A percentile compares a stretch with the other conserved stretches of the same genome.
These are phyloP conservation scores for Leccinum subtestaceum DNA, from an alignment of 768 basidiomycete species.

Conservation along the genomic window DNA sequence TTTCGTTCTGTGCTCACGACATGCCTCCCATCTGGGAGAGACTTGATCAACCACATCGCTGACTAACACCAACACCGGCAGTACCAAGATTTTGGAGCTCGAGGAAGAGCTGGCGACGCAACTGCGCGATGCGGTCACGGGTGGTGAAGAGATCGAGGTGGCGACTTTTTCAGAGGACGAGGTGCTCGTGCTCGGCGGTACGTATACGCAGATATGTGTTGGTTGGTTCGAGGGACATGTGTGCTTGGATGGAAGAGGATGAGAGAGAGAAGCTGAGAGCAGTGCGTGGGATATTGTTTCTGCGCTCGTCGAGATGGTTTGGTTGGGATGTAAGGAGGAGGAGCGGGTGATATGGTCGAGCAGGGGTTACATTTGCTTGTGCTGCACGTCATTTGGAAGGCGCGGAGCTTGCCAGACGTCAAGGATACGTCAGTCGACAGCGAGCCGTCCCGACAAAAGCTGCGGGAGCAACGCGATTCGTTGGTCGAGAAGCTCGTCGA, in stretches of 20 bases:
- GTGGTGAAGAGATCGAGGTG: constrained; percentile 80
- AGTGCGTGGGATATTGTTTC: constrained; percentile 86
- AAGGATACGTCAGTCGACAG: constrained; percentile 59
- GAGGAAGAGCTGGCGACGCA: constrained; percentile 81
- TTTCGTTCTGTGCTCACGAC: too few relatives aligned
- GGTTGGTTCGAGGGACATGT: constrained; percentile 68
- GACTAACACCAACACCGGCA: constrained; percentile 18
- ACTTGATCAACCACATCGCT: too few relatives aligned
- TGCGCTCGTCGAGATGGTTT: constrained; percentile 80
- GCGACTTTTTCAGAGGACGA: constrained; percentile 86
- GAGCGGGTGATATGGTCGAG: constrained; percentile 90
- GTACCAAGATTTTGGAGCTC: constrained; percentile 81
- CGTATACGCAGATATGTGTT: constrained; percentile 71
- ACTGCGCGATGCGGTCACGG: constrained; percentile 75
- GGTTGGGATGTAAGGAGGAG: constrained; percentile 89
- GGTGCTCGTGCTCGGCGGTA: constrained; percentile 62
- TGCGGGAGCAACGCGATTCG: constrained; percentile 65
- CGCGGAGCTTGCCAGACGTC: constrained; percentile 50
- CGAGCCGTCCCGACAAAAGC: constrained; percentile 46
- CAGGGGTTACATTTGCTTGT: constrained; percentile 75
- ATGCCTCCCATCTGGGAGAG: too few relatives aligned
- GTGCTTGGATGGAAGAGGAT: constrained; percentile 81
- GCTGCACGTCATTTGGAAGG: constrained; percentile 83
- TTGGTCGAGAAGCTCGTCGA: constrained; percentile 77
- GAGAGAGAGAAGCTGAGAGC: constrained; percentile 82